Conservation (phyloP, 2,329 filamentous ascomycete species). For the Xylariaceae sp. region DNA sequence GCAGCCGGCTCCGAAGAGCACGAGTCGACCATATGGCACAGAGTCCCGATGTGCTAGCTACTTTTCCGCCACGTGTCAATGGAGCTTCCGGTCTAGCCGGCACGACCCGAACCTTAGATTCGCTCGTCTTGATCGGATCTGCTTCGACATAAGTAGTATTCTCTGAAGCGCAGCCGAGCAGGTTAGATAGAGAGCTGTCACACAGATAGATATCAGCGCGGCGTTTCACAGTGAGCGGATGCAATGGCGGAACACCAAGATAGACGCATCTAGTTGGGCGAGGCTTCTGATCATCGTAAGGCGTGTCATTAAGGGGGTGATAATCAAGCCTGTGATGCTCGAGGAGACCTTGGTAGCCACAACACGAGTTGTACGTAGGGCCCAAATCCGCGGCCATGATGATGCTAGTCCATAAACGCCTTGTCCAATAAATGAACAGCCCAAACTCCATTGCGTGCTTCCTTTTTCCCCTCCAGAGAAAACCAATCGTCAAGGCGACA, state of each 20-base stretch:
- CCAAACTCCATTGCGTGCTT: slow-evolving; percentile 20
- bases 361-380: background rate
- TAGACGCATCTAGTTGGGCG: background rate
- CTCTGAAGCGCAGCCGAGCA: slow-evolving; percentile 7
- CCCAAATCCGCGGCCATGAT: background rate
- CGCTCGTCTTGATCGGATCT: background rate
- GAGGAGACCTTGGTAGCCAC: background rate
- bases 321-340: background rate
- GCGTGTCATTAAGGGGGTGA: slow-evolving; percentile 4
- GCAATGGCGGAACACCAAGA: background rate
- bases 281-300: slow-evolving; percentile 7
- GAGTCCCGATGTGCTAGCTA: background rate
- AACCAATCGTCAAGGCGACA: slow-evolving; percentile 1
- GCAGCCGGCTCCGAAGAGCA: background rate
- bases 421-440: slow-evolving; percentile 14
- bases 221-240: background rate
- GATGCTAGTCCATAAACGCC: slow-evolving; percentile 2
- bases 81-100: slow-evolving; percentile 1
- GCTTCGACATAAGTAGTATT: slow-evolving; percentile 2
- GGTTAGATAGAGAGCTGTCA: slow-evolving; percentile 3
- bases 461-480: slow-evolving; percentile 6
- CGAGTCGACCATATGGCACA: background rate
- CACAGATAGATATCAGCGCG: slow-evolving; percentile 2
- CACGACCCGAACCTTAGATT: background rate
- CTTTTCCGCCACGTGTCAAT: background rate